Base-by-base conservation (phyloP, 345 rosid genomes). In the Nasturtium officinale region DNA sequence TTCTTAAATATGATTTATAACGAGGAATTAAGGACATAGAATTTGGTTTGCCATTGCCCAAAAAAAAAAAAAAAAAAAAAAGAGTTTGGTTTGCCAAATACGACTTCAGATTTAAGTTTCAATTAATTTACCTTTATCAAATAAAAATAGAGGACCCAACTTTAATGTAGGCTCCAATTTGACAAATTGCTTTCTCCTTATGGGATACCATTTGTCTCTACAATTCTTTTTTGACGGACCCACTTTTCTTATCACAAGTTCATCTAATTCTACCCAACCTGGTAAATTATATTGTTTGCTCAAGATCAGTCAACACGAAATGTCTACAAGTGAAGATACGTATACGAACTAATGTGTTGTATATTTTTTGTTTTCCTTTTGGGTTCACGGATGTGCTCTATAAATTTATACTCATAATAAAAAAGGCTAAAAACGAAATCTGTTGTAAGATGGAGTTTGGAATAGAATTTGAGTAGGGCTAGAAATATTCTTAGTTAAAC, bases 141-240 rank as follows among this genome's bases (percentile, higher is more conserved):
- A 38, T 40, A 59, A 7, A 47, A 48, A 59, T 20, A 51, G 15
- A 52, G 52, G 59, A 55, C 45, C 70, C 52, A 69, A 75, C 75
- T 69, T 76, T 76, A 35, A 62, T 50, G 61, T 76, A 47, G 75
- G 60, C 65, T 55, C 71, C 71, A 62, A 70, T 35, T 76, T 63
- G 79, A 55, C 66, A 69, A 62, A 76, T 68, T 61, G 66, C 65
- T 76, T 76, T 76, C 65, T 69, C 18, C 71, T 69, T 76, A 62
- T 63, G 75, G 65, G 79, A 76, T 76, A 69, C 75, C 79, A 69
- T 76, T 69, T 76, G 79, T 76, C 79, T 70, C 66, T 63, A 69
- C 71, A 69, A 42, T 54, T 76, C 64, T 20, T 53, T 38, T 70
- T 16, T 21, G 1, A 62, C 35, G 76, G 76, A 57, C 54, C 76